phyloP scores from a whole-genome alignment of 305 asterid genomes.

The Stenogyne calaminthoides region DNA sequence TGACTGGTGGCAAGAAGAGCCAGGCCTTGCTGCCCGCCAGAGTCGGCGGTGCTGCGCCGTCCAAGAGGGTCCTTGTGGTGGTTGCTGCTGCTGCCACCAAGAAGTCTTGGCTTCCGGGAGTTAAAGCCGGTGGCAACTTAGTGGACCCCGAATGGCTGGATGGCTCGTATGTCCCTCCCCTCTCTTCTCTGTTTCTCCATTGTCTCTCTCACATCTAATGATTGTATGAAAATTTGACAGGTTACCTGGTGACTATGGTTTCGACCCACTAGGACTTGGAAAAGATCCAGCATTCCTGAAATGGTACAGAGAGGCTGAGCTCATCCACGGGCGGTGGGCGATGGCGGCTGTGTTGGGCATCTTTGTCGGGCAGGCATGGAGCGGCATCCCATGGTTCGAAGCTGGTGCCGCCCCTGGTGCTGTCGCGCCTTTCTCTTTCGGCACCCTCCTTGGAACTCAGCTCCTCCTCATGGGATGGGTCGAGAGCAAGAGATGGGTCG shows the following conservation, averaged over 20 bases:
- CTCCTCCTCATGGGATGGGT: slow-evolving; percentile 99
- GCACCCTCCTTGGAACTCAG: slow-evolving; percentile 90
- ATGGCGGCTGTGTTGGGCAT: slow-evolving; percentile 91
- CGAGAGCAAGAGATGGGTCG: slow-evolving; percentile 99
- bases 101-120: slow-evolving; percentile 95
- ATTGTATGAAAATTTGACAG: slow-evolving; percentile 36
- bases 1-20: slow-evolving; percentile 75
- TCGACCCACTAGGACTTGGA: slow-evolving; percentile 94
- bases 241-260: slow-evolving; percentile 94
- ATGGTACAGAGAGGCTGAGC: slow-evolving; percentile 99
- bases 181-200: background rate
- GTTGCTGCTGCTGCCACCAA: slow-evolving; percentile 77
- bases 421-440: slow-evolving; percentile 93
- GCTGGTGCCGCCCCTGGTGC: slow-evolving; percentile 98
- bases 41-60: slow-evolving; percentile 36
- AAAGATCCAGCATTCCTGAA: slow-evolving; percentile 97
- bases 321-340: slow-evolving; percentile 98
- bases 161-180: slow-evolving; percentile 71
- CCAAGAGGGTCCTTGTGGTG: slow-evolving; percentile 57
- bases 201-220: background rate
- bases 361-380: slow-evolving; percentile 91
- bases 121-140: slow-evolving; percentile 67
- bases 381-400: slow-evolving; percentile 95
- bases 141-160: slow-evolving; percentile 95
- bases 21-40: slow-evolving; percentile 57